Evolutionary conservation across 192 early-diverging fungal genomes (phyloP), one percentile per base, ranked within the genome.

Genomic region (Radiomyces spectabilis): DNA sequence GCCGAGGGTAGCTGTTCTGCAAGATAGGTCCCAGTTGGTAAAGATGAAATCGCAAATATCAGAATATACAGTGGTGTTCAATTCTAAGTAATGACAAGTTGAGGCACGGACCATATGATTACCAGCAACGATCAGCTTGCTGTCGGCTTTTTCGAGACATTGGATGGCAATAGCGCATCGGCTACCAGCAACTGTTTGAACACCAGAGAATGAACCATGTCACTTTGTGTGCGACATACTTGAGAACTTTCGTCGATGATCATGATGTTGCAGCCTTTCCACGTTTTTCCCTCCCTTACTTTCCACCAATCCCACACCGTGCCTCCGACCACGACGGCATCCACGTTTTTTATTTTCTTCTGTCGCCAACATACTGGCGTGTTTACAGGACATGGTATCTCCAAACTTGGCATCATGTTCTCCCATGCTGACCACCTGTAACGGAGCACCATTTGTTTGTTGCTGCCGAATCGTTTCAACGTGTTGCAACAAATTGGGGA

Each of bases 41-140:
- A 18, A 30, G 4, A 29, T 16, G 19, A 18, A 42, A 43, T 22
- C 50, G 3, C 3, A 43, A 44, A 12, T 25, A 25, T 2, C 3
- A 21, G 19, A 3, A 4, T 44, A 3, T 4, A 24, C 26, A 44
- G n/a, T n/a, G n/a, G n/a, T n/a, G n/a, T n/a, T n/a, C n/a, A n/a
- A n/a, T n/a, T n/a, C n/a, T n/a, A n/a, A n/a, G n/a, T n/a, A n/a
- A n/a, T n/a, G n/a, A n/a, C n/a, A n/a, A n/a, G n/a, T n/a, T n/a
- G n/a, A n/a, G n/a, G n/a, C n/a, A n/a, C 52, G 40, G 10, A 62
- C 51, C 43, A 78, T 61, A 48, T 78, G 76, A 42, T 78, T 72
- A n/a, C 76, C 76, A n/a, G 76, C 76, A 24, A 78, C 69, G 50
- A 78, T 59, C 16, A 78, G 38, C n/a, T 59, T 57, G 9, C 72